Percentiles rank a stretch among this genome's conserved stretches.
Evolutionary conservation across 2,329 filamentous ascomycete genomes (phyloP).

Genomic region (Chrysosporium queenslandicum): DNA sequence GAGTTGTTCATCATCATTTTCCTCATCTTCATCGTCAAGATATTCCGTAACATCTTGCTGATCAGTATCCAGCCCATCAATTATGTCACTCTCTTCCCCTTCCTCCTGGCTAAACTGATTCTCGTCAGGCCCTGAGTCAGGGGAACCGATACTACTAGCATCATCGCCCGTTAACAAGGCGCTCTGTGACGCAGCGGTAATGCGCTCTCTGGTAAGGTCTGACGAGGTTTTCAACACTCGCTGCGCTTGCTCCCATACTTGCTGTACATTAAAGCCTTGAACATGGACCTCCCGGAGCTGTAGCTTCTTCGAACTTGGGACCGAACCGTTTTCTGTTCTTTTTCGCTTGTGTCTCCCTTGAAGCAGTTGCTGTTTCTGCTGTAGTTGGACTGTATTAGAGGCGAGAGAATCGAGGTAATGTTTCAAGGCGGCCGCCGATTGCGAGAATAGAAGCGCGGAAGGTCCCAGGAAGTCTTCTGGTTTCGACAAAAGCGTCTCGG

Average conservation of each 20-base stretch:
- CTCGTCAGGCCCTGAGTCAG: background rate
- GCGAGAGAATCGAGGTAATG: constrained; percentile 70
- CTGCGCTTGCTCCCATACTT: constrained; percentile 90
- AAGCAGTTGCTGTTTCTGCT: constrained; percentile 54
- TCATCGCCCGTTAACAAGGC: background rate
- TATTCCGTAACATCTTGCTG: constrained; percentile 11
- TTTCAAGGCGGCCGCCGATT: constrained; percentile 68
- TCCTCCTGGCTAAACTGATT: constrained; percentile 19
- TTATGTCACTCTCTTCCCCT: constrained; percentile 17
- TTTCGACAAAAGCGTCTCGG: constrained; percentile 7
- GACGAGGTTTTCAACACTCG: constrained; percentile 63
- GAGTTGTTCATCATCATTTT: constrained; percentile 10
- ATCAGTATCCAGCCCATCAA: constrained; percentile 12
- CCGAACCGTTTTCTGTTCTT: constrained; percentile 45
- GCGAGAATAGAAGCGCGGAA: constrained; percentile 52
- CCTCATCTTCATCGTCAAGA: constrained; percentile 17
- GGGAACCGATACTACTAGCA: constrained; percentile 6
- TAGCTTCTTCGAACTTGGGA: constrained; percentile 32
- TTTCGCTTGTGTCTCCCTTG: constrained; percentile 66
- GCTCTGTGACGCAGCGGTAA: constrained; percentile 19
- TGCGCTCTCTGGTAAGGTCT: constrained; percentile 43
- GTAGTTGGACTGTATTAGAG: constrained; percentile 59
- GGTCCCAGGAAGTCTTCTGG: constrained; percentile 73
- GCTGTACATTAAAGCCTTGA: constrained; percentile 74
- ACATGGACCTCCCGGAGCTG: constrained; percentile 75